Evolutionary conservation across 2,329 filamentous ascomycete genomes (phyloP), one percentile per base, ranked within the genome.

Genomic region (Arthrinium phaeospermum): DNA sequence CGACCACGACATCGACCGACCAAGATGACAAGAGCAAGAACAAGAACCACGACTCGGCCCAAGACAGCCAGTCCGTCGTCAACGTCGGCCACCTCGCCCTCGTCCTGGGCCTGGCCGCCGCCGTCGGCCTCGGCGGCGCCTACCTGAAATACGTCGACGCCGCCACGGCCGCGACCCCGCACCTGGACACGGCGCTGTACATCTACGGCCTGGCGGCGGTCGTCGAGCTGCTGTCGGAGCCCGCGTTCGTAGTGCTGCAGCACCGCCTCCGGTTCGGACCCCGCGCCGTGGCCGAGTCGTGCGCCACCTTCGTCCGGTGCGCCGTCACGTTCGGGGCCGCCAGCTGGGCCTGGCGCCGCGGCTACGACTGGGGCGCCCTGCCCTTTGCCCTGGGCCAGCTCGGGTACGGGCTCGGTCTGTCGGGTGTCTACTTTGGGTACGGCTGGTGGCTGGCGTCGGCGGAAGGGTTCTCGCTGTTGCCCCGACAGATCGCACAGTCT

Each of bases 381-480:
- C 95, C 96, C 0, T 98, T 98, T 82, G 96, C 96, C 0, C 83
- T 95, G 19, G 97, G 96, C 14, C 95, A 98, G 82, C 82, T 96
- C 45, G 88, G 88, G 13, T 98, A 98, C 82, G 92, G 94, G 0
- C 47, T 87, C 8, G 86, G 89, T 0, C 84, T 98, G 22, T 83
- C 96, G 2, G 79, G 86, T 6, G 90, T 96, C 30, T 99, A 98
- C 79, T 81, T 87, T 8, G 84, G 88, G 79, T 88, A 89, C 14
- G 90, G 92, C n/a, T 82, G 85, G 68, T 80, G 85, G 0, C 83
- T 93, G 7, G 88, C 92, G 0, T 83, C 81, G 1, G 74, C 80
- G 0, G 87, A 89, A 30, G 86, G 87, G 0, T 98, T 97, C 80
- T 94, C 93, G 2, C 86, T 98, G 12, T 81, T 94, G 0, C 86